Base-by-base conservation (phyloP, 1,284 basidiomycete species). In the Rhizoctonia solani region DNA sequence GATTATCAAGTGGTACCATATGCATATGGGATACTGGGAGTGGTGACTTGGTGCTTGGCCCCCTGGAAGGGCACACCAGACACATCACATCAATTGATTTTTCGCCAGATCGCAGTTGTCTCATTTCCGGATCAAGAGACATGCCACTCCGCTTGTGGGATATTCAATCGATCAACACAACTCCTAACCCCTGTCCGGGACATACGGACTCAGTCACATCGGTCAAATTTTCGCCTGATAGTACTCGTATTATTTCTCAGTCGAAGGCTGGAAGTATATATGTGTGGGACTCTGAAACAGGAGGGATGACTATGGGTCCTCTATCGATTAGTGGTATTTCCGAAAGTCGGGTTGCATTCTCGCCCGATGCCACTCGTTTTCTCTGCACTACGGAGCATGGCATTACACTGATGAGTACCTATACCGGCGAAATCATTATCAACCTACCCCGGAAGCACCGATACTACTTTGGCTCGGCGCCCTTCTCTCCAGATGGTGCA, bases 11-110 rank as follows among this genome's bases (percentile, higher is more conserved):
- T 44, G n/a, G 54, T 1, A 55, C 50, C 14, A 49, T 69, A 27
- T 23, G 41, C 23, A 19, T 69, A 32, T 66, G 68, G 53, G 53
- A 69, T 29, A 25, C 30, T 9, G 61, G 56, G 14, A 49, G 19
- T 19, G 61, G 68, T 23, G 32, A 27, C 2, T 1, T 25, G 1
- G 30, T 56, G 3, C 13, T 16, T 30, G 30, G 30, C 16, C 29
- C 50, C 16, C 50, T 53, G 5, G 23, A 32, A 8, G 50, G 25
- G 8, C 50, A 30, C 25, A 3, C 11, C 16, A 5, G 16, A 2
- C 5, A n/a, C 3, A 19, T 13, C 50, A n/a, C 16, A 2, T 53
- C 27, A 4, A 23, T 32, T 3, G 27, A 9, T 6, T 53, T 53
- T 16, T 53, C 50, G 2, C 50, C 50, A 14, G 50, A 53, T 30